Percentiles rank a stretch among this genome's conserved stretches.
phyloP scores from a whole-genome alignment of 2,329 filamentous ascomycete species.

The Aspergillus eucalypticola region DNA sequence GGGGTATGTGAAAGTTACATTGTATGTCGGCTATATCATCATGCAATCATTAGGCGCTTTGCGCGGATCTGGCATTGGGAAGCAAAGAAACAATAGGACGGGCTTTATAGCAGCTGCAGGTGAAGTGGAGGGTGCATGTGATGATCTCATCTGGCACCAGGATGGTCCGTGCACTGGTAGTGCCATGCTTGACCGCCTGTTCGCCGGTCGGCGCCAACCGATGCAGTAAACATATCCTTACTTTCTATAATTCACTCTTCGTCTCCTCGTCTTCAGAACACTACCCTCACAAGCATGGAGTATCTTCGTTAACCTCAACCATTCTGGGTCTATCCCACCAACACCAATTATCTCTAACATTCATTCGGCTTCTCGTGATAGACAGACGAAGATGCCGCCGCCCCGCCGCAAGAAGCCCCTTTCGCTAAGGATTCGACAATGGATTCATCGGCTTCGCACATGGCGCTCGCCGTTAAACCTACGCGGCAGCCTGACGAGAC shows the following conservation, averaged over 20 bases:
- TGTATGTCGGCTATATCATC: neutral
- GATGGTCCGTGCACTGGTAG: neutral
- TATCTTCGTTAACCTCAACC: neutral
- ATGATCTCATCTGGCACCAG: neutral
- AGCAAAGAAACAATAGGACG: no score
- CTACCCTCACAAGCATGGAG: neutral
- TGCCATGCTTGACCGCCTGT: neutral
- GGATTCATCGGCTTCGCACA: slow-evolving; percentile 16
- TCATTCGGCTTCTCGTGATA: neutral
- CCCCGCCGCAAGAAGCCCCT: neutral
- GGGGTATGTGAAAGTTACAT: no score
- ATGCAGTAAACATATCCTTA: neutral
- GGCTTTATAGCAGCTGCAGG: no score
- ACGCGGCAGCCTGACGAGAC: slow-evolving; percentile 23
- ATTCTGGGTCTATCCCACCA: neutral
- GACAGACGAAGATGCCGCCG: neutral
- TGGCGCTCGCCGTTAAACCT: slow-evolving; percentile 22
- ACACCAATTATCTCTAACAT: neutral
- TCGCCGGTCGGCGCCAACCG: neutral
- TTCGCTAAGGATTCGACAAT: neutral
- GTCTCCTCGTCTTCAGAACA: neutral
- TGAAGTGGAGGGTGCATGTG: no score
- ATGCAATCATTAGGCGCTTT: no score
- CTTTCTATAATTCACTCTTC: neutral
- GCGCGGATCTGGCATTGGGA: no score